Percentiles rank a stretch among this genome's conserved stretches.
These are phyloP conservation scores for Rhizopogon salebrosus DNA, from an alignment of 768 basidiomycete genomes.

Conservation along the genomic window DNA sequence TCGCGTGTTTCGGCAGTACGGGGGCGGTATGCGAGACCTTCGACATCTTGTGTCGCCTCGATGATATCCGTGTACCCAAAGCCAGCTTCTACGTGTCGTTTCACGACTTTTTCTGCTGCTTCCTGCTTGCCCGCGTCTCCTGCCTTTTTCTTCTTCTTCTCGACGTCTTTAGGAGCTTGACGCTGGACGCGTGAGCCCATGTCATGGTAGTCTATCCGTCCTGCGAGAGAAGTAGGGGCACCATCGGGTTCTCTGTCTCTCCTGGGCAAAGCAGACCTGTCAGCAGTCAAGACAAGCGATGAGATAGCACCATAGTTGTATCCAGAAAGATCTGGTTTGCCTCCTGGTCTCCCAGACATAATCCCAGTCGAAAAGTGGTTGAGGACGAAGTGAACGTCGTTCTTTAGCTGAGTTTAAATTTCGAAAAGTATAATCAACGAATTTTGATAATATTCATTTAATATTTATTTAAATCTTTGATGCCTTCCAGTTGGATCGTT, in stretches of 20 bases:
- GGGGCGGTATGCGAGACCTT: constrained; percentile 90
- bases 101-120: constrained; percentile 50
- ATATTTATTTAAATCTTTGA: too few relatives aligned
- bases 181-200: constrained; percentile 92
- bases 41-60: constrained; percentile 89
- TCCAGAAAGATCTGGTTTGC: constrained; percentile 76
- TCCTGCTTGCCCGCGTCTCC: constrained; percentile 46
- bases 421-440: too few relatives aligned
- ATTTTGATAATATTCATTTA: too few relatives aligned
- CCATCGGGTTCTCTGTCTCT: constrained; percentile 97
- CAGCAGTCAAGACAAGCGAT: constrained; percentile 90
- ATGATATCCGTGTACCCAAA: constrained; percentile 90
- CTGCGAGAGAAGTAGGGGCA: constrained; percentile 87
- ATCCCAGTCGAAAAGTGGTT: background rate
- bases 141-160: constrained; percentile 92
- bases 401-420: too few relatives aligned
- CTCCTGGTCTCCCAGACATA: constrained; percentile 37
- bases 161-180: constrained; percentile 79
- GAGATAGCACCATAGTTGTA: constrained; percentile 98
- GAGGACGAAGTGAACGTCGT: too few relatives aligned
- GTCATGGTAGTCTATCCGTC: constrained; percentile 81
- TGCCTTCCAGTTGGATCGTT: too few relatives aligned
- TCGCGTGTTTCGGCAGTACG: constrained; percentile 92
- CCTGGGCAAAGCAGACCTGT: constrained; percentile 72
- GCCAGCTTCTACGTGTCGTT: constrained; percentile 56